Conservation (phyloP, 768 basidiomycete genomes). For the Rickenella mellea region DNA sequence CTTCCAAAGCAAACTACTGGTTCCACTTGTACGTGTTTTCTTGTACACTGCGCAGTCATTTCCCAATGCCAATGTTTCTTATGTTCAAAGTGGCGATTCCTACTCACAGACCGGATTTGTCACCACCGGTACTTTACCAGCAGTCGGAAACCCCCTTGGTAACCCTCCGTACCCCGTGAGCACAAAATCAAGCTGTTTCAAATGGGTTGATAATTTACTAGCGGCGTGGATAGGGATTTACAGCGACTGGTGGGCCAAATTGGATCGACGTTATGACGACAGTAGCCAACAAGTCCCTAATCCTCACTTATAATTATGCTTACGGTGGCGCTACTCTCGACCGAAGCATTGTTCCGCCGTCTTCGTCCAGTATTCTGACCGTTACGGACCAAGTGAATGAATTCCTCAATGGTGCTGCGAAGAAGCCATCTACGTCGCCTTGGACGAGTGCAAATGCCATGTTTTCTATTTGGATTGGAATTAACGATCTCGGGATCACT, state of each 20-base stretch:
- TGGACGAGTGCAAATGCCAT: conserved; percentile 51
- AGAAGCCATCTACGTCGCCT: conserved; percentile 38
- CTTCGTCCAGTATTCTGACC: conserved; percentile 38
- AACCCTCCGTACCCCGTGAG: conserved; percentile 41
- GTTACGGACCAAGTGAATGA: conserved; percentile 54
- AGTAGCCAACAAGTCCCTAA: conserved; percentile 39
- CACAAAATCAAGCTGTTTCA: neutral
- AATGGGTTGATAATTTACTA: neutral
- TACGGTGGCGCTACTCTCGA: conserved; percentile 62
- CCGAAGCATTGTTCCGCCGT: conserved; percentile 44
- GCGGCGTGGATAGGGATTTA: conserved; percentile 25
- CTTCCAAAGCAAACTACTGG: conserved; percentile 34
- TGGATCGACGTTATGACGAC: conserved; percentile 50
- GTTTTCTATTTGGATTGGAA: conserved; percentile 65
- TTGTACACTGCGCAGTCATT: neutral
- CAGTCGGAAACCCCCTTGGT: conserved; percentile 38
- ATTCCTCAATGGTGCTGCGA: conserved; percentile 37
- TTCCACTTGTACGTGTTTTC: conserved; percentile 40
- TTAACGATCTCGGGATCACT: conserved; percentile 59
- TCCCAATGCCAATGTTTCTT: neutral
- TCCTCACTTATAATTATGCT: conserved; percentile 58
- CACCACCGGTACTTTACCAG: conserved; percentile 28
- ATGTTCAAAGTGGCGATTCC: conserved; percentile 38
- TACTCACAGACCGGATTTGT: conserved; percentile 50
- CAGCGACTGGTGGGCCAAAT: conserved; percentile 45